Base-by-base conservation (phyloP, 2,329 filamentous ascomycete species). In the Penicillium sp. region DNA sequence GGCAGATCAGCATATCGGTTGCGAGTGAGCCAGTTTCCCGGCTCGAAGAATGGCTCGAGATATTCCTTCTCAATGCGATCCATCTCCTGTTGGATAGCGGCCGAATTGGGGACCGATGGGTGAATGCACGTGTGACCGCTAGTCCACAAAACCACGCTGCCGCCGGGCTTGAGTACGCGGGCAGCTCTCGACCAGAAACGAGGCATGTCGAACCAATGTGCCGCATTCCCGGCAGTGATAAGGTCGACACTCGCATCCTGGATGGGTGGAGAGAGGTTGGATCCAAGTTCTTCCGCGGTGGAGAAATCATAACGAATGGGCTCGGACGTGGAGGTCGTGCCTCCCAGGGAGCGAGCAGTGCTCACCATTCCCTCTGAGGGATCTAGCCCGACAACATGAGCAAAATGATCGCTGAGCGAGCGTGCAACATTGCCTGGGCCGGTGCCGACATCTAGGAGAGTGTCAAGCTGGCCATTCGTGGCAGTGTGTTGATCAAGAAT, bases 151-250 rank as follows among this genome's bases (percentile, higher is more conserved):
- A 83, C 83, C 0, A 86, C 79, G 3, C 78, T 85, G 22, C 84
- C 84, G n/a, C 80, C 81, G 0, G 83, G 81, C 61, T 77, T 80
- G 6, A 87, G 71, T 1, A 82, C 71, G 12, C 72, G 71, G 0
- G 79, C 80, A 0, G 83, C 84, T 0, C 73, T 70, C 2, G 61
- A 50, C 78, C 82, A 86, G 72, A 86, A 86, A 0, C 57, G 55
- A 0, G 73, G 63, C 77, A 86, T 79, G 63, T 86, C 77, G 71
- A 87, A 86, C 84, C 84, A 87, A 69, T 87, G 85, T 0, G 82
- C 82, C 61, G 82, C 79, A 3, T 76, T 83, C 0, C 81, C 81
- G 8, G 79, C 78, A 0, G 77, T 81, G 61, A 85, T 74, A n/a
- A 85, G 69, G 65, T 85, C 83, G 8, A 85, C 77, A 54, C 71